Base-by-base conservation (phyloP, 768 basidiomycete genomes). In the Trametes sanguinea region DNA sequence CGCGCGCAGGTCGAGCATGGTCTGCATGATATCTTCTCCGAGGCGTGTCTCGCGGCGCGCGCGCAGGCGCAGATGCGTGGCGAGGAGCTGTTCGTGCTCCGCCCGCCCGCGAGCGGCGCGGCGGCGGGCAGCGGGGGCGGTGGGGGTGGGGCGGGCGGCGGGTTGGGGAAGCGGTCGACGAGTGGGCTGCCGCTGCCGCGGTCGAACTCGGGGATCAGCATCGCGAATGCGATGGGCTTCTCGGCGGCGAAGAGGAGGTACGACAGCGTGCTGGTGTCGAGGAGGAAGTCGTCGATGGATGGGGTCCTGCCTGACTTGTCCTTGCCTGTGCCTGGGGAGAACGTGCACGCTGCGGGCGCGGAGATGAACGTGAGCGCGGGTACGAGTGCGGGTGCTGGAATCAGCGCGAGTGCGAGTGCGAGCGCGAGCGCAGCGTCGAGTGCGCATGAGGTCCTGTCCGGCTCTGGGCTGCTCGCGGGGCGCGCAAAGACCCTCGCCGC, bases 21-120 rank as follows among this genome's bases (percentile, higher is more conserved):
- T 10, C 76, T 98, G 16, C 80, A 83, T 48, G 95, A 96, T 69
- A 85, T 97, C 60, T 85, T 89, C 67, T 94, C 93, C 10, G 85
- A 88, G 61, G 78, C 80, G 27, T 89, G 90, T 64, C 74, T 88
- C 30, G 80, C 83, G 2, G 89, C 88, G 14, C 83, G 95, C 45
- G 82, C 81, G 50, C 81, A 88, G 55, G 87, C 88, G 7, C 82
- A 78, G 56, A 78, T 80, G 43, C 84, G 81, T 59, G 87, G 87
- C 56, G 83, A 85, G 68, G 83, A 85, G 61, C 76, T 90, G 54
- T 88, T 88, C 73, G 82, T 83, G 67, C 77, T 78, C 17, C 80
- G 81, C 42, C 3, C 42, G 40, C 57, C 59, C 13, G 43, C 32
- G 22, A 22, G 22, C 22, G 22, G 22, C 2, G 39, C 45, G 14